Conservation (phyloP, 1,284 basidiomycete species). For the Macrocystidia cucumis region DNA sequence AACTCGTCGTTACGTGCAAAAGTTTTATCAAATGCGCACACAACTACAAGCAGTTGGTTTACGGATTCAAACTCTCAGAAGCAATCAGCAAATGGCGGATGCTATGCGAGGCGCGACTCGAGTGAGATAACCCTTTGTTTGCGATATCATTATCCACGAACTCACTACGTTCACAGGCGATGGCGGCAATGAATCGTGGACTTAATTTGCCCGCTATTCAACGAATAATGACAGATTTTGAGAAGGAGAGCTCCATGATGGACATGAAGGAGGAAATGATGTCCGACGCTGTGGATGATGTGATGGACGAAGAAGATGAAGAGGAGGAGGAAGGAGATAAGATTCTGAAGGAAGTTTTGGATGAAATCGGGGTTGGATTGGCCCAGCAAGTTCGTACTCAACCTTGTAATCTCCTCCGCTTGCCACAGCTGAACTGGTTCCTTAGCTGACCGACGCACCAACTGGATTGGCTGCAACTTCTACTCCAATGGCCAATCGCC, state of each 20-base stretch:
- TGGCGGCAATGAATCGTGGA: slow-evolving; percentile 96
- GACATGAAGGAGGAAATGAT: slow-evolving; percentile 99
- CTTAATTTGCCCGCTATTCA: slow-evolving; percentile 95
- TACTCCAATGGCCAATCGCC: slow-evolving; percentile 59
- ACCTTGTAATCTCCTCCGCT: slow-evolving; percentile 6
- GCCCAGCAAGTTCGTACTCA: slow-evolving; percentile 73
- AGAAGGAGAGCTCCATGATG: slow-evolving; percentile 96
- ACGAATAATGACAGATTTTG: slow-evolving; percentile 96
- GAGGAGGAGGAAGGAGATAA: slow-evolving; percentile 96
- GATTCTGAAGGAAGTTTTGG: slow-evolving; percentile 93
- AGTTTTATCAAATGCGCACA: slow-evolving; percentile 98
- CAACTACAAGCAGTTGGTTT: slow-evolving; percentile 96
- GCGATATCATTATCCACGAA: slow-evolving; percentile 3
- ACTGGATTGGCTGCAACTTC: slow-evolving; percentile 56
- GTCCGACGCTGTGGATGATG: slow-evolving; percentile 97
- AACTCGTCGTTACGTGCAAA: slow-evolving; percentile 92
- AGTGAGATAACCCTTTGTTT: slow-evolving; percentile 39
- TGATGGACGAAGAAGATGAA: slow-evolving; percentile 95
- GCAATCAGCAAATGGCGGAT: slow-evolving; percentile 98
- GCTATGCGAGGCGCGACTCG: slow-evolving; percentile 98
- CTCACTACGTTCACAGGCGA: slow-evolving; percentile 64
- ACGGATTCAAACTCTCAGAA: slow-evolving; percentile 93
- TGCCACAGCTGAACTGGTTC: slow-evolving; percentile 7
- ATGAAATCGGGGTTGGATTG: slow-evolving; percentile 93
- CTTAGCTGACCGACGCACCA: slow-evolving; percentile 78